Evolutionary conservation across 2,329 filamentous ascomycete species (phyloP).

Genomic region (Pestalotiopsis sp.): DNA sequence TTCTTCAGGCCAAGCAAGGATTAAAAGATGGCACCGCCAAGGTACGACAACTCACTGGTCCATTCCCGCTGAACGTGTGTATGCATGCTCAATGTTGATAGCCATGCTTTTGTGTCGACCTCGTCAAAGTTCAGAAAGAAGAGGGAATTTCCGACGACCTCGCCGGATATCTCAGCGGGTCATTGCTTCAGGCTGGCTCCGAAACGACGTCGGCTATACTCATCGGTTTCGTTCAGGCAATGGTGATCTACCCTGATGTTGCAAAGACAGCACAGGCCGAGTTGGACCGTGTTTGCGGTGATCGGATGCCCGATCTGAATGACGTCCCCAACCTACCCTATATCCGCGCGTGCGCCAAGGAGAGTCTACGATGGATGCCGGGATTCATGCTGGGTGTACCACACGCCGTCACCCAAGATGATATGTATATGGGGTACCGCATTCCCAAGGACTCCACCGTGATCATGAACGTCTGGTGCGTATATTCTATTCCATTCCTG

Average conservation of each 20-base stretch:
- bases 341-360: slow-evolving; percentile 55
- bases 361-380: slow-evolving; percentile 58
- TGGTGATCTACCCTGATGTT: slow-evolving; percentile 53
- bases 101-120: slow-evolving; percentile 27
- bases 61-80: background rate
- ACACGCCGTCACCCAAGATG: slow-evolving; percentile 46
- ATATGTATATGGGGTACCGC: slow-evolving; percentile 44
- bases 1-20: slow-evolving; percentile 41
- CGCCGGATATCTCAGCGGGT: slow-evolving; percentile 34
- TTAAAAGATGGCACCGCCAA: slow-evolving; percentile 30
- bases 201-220: slow-evolving; percentile 47
- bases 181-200: slow-evolving; percentile 33
- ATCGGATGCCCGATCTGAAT: slow-evolving; percentile 48
- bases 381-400: slow-evolving; percentile 37
- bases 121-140: slow-evolving; percentile 29
- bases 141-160: slow-evolving; percentile 34
- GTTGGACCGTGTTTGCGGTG: slow-evolving; percentile 54
- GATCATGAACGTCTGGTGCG: slow-evolving; percentile 43
- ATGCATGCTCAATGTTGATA: slow-evolving; percentile 6
- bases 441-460: slow-evolving; percentile 43
- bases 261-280: slow-evolving; percentile 53
- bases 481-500: slow-evolving; percentile 21
- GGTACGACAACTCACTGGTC: slow-evolving; percentile 11
- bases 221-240: slow-evolving; percentile 50
- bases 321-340: slow-evolving; percentile 53